Percentiles rank a stretch among this genome's conserved stretches.
Conservation (phyloP, 192 early-diverging fungal species). For the Coemansia sp. region DNA sequence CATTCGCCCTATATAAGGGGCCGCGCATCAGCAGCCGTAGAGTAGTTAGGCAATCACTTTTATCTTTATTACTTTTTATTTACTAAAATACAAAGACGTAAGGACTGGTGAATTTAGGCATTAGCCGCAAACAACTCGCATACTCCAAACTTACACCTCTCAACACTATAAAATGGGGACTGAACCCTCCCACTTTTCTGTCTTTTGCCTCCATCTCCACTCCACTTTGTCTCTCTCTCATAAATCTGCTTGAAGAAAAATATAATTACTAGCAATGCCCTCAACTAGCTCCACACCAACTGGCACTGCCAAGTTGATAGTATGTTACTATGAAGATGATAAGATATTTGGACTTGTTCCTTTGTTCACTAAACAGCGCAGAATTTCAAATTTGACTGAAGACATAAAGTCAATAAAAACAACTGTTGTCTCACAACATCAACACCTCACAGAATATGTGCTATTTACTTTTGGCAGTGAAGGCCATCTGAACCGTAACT, state of each 20-base stretch:
- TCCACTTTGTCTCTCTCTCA: background rate
- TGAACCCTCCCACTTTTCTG: background rate
- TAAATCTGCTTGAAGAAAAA: background rate
- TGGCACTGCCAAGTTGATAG: background rate
- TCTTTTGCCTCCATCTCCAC: background rate
- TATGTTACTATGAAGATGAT: background rate
- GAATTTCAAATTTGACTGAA: background rate
- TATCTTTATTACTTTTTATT: too few relatives aligned
- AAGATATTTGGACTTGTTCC: background rate
- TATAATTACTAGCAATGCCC: background rate
- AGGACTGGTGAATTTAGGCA: too few relatives aligned
- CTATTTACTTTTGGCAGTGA: background rate
- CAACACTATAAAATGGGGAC: background rate
- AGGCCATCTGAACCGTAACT: background rate
- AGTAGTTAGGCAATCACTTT: too few relatives aligned
- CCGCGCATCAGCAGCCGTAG: too few relatives aligned
- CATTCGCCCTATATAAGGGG: too few relatives aligned
- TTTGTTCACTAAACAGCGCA: background rate
- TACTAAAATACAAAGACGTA: too few relatives aligned
- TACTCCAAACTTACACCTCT: too few relatives aligned
- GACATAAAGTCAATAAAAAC: background rate
- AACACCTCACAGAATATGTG: background rate
- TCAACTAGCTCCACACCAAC: background rate
- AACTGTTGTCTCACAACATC: background rate
- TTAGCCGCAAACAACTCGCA: too few relatives aligned